A percentile compares a stretch with the other conserved stretches of the same genome.
These are phyloP conservation scores for Coemansia sp. DNA, from an alignment of 192 early-diverging fungal genomes.

Conservation along the genomic window DNA sequence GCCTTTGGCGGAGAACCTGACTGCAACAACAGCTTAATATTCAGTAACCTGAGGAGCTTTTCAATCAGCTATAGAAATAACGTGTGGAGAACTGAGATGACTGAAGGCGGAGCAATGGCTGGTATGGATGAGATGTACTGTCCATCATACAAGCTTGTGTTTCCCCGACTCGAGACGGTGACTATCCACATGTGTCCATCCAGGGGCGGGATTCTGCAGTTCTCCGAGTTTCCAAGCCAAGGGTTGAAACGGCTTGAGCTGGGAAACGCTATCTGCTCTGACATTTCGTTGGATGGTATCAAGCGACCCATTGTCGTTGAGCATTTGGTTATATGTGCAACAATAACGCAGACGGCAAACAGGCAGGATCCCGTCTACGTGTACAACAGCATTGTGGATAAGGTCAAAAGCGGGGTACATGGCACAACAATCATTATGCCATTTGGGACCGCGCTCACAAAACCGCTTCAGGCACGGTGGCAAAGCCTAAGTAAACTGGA, in stretches of 20 bases:
- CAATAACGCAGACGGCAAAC: neutral
- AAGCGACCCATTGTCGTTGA: neutral
- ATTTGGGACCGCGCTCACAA: neutral
- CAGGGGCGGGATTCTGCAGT: neutral
- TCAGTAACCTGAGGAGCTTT: neutral
- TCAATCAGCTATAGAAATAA: neutral
- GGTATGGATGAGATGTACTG: neutral
- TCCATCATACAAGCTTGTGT: neutral
- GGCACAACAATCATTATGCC: neutral
- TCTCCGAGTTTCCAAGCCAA: neutral
- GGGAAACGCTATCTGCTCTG: neutral
- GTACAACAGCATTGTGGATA: constrained; percentile 1
- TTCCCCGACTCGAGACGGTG: neutral
- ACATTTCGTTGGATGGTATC: neutral
- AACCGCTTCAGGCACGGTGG: neutral
- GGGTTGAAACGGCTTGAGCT: neutral
- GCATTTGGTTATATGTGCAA: neutral
- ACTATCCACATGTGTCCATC: neutral
- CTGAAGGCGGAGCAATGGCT: neutral
- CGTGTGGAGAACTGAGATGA: neutral
- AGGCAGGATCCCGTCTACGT: neutral
- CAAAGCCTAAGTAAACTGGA: neutral
- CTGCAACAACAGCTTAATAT: neutral
- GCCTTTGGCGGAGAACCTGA: neutral
- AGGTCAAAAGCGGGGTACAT: neutral